Evolutionary conservation across 2,329 filamentous ascomycete genomes (phyloP).

Genomic region (Thielaviopsis cerberus): DNA sequence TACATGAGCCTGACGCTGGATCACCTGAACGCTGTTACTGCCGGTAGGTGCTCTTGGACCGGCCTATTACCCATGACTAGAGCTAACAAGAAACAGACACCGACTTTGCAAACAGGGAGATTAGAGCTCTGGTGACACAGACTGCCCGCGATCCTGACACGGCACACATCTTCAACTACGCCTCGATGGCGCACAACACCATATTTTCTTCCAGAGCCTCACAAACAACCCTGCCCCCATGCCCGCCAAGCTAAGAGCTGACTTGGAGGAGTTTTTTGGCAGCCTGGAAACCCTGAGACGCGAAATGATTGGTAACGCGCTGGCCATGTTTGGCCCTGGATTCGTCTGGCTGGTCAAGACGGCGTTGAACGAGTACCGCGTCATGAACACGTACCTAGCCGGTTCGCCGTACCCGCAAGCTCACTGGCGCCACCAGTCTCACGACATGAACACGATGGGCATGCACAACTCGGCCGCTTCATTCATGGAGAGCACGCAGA

Average conservation of each 20-base stretch:
- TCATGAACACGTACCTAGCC: slow-evolving; percentile 79
- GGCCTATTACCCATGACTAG: background rate
- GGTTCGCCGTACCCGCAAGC: slow-evolving; percentile 75
- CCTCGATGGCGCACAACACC: slow-evolving; percentile 89
- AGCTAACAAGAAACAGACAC: slow-evolving; percentile 31
- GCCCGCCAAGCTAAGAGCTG: slow-evolving; percentile 33
- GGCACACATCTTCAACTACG: slow-evolving; percentile 82
- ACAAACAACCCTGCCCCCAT: slow-evolving; percentile 30
- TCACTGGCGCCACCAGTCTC: slow-evolving; percentile 52
- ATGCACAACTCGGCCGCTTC: slow-evolving; percentile 21
- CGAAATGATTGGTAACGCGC: slow-evolving; percentile 64
- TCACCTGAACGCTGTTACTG: slow-evolving; percentile 55
- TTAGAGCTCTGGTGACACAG: slow-evolving; percentile 51
- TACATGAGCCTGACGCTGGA: slow-evolving; percentile 61
- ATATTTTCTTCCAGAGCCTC: slow-evolving; percentile 55
- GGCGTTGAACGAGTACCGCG: slow-evolving; percentile 33
- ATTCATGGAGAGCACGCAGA: slow-evolving; percentile 16
- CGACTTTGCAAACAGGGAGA: slow-evolving; percentile 38
- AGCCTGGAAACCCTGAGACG: slow-evolving; percentile 63
- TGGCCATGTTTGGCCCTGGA: slow-evolving; percentile 87
- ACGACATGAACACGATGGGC: slow-evolving; percentile 51
- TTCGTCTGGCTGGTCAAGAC: slow-evolving; percentile 83
- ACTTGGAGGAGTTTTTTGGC: slow-evolving; percentile 56
- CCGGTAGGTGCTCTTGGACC: slow-evolving; percentile 35
- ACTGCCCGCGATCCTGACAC: slow-evolving; percentile 60